Conservation (phyloP, 2,329 filamentous ascomycete genomes). For the Calonectria pseudoreteaudii region DNA sequence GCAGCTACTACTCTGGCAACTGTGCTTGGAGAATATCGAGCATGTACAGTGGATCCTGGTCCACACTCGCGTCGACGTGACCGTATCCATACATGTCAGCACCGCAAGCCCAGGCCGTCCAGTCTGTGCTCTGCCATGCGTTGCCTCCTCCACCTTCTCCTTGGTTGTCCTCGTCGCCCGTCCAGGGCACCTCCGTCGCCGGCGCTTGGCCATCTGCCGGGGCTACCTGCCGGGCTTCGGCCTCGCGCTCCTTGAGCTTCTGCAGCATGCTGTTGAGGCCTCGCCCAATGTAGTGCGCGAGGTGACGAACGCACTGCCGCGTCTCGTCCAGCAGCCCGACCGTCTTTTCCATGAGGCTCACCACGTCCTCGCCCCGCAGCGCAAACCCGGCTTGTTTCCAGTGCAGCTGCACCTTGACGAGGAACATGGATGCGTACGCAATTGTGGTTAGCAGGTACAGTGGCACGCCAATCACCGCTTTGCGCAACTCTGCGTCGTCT, state of each 20-base stretch:
- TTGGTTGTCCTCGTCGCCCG: background rate
- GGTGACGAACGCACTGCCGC: slow-evolving; percentile 42
- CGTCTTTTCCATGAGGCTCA: slow-evolving; percentile 40
- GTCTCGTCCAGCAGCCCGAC: slow-evolving; percentile 41
- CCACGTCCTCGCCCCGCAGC: slow-evolving; percentile 47
- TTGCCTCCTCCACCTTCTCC: background rate
- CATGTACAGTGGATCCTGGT: slow-evolving; percentile 17
- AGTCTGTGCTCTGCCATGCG: slow-evolving; percentile 15
- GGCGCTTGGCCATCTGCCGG: background rate
- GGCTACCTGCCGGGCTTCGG: slow-evolving; percentile 13
- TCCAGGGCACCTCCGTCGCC: background rate
- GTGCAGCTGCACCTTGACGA: slow-evolving; percentile 48
- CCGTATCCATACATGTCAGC: background rate
- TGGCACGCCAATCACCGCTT: slow-evolving; percentile 46
- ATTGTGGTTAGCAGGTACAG: slow-evolving; percentile 49
- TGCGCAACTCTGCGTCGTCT: slow-evolving; percentile 46
- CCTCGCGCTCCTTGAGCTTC: slow-evolving; percentile 41
- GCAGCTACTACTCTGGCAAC: background rate
- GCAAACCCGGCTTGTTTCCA: slow-evolving; percentile 44
- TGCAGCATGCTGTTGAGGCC: slow-evolving; percentile 46
- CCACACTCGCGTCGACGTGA: background rate
- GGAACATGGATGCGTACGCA: slow-evolving; percentile 47
- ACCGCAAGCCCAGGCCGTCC: background rate
- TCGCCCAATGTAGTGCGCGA: slow-evolving; percentile 45
- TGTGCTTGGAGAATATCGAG: slow-evolving; percentile 15